Percentiles rank a stretch among this genome's conserved stretches.
These are phyloP conservation scores for Lactarius quietus DNA, from an alignment of 768 basidiomycete genomes.

Conservation along the genomic window DNA sequence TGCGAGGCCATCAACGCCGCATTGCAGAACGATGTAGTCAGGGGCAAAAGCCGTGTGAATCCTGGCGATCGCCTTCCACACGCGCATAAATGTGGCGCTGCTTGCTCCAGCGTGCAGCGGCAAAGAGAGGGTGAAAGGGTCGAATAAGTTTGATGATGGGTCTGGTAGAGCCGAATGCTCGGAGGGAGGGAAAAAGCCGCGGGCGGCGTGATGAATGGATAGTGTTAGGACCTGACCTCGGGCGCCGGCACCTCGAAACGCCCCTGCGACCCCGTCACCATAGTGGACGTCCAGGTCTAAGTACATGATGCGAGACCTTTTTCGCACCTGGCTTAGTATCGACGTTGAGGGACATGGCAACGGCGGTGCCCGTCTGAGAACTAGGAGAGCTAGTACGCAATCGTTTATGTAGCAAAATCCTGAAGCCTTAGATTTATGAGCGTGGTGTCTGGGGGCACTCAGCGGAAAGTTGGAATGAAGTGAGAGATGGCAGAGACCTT, in stretches of 20 bases:
- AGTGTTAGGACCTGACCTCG: conserved; percentile 50
- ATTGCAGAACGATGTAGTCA: conserved; percentile 78
- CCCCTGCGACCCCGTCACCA: conserved; percentile 82
- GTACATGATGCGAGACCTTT: conserved; percentile 73
- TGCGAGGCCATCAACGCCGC: conserved; percentile 83
- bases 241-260: conserved; percentile 45
- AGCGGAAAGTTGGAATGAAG: neutral
- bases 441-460: conserved; percentile 63
- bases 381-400: conserved; percentile 75
- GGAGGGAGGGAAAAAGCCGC: conserved; percentile 80
- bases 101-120: conserved; percentile 76
- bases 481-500: conserved; percentile 41
- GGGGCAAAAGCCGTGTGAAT: conserved; percentile 63
- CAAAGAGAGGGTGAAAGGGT: conserved; percentile 73
- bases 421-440: conserved; percentile 68
- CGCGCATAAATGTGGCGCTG: conserved; percentile 50
- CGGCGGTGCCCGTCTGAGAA: conserved; percentile 47
- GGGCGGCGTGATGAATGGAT: conserved; percentile 79
- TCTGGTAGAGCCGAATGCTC: conserved; percentile 46
- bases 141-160: conserved; percentile 36
- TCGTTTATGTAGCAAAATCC: conserved; percentile 97
- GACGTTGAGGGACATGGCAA: conserved; percentile 1
- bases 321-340: conserved; percentile 6
- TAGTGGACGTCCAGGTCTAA: conserved; percentile 92
- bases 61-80: conserved; percentile 63